Evolutionary conservation across 768 basidiomycete species (phyloP).

Genomic region (Mycena crocata): DNA sequence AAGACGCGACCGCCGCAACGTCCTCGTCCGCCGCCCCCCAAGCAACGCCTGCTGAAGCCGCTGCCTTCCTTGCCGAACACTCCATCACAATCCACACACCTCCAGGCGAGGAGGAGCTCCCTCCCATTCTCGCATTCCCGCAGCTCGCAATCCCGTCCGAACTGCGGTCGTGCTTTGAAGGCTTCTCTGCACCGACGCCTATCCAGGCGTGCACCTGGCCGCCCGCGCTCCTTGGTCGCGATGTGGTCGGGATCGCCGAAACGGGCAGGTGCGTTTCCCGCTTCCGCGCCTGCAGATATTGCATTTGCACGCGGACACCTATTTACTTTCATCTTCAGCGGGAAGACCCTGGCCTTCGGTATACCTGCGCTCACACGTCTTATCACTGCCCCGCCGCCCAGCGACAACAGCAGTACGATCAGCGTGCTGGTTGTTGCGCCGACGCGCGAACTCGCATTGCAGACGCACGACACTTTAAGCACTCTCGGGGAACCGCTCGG

Average conservation of each 20-base stretch:
- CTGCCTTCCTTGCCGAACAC: constrained; percentile 77
- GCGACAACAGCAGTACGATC: constrained; percentile 52
- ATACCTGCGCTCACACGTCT: constrained; percentile 87
- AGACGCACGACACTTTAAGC: constrained; percentile 88
- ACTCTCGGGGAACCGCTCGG: constrained; percentile 79
- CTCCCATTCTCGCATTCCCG: constrained; percentile 80
- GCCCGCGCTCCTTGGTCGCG: constrained; percentile 80
- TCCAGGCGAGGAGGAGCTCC: constrained; percentile 54
- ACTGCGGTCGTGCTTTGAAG: constrained; percentile 71
- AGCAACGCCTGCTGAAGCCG: constrained; percentile 55
- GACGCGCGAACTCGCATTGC: constrained; percentile 95
- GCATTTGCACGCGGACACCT: neutral
- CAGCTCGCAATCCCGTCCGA: constrained; percentile 73
- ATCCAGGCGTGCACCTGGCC: constrained; percentile 98
- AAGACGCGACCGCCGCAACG: constrained; percentile 39
- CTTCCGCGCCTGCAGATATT: neutral
- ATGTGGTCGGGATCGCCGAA: constrained; percentile 96
- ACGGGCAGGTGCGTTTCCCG: constrained; percentile 78
- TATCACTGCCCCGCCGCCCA: constrained; percentile 50
- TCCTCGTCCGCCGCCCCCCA: constrained; percentile 37
- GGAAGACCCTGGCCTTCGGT: constrained; percentile 97
- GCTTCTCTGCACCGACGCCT: constrained; percentile 91
- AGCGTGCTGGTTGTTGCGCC: constrained; percentile 89
- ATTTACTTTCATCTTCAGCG: constrained; percentile 57
- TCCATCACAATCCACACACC: constrained; percentile 77